Evolutionary conservation across 148 eudicot genomes (phyloP).

Genomic region (Pouteria glomerata): DNA sequence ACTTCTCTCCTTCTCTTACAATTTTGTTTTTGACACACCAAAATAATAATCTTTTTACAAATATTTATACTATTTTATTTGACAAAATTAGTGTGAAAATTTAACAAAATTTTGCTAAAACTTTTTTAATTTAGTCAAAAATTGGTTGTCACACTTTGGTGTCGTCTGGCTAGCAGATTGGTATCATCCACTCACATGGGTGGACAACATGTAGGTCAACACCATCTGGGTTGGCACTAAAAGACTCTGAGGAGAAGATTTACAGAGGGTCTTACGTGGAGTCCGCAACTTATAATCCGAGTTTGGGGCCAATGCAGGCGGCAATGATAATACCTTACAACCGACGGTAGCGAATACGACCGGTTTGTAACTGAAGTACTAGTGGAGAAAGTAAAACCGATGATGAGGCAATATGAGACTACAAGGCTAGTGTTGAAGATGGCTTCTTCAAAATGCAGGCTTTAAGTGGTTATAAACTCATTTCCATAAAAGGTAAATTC

Average conservation of each 20-base stretch:
- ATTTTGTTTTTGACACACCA: too few relatives aligned
- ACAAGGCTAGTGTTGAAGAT: slow-evolving; percentile 50
- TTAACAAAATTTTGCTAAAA: too few relatives aligned
- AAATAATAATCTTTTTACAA: too few relatives aligned
- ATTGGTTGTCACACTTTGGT: too few relatives aligned
- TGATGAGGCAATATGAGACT: slow-evolving; percentile 68
- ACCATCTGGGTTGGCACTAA: slow-evolving; percentile 9
- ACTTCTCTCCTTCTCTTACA: too few relatives aligned
- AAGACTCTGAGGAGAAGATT: slow-evolving; percentile 33
- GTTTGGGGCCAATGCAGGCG: slow-evolving; percentile 82
- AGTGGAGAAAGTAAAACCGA: slow-evolving; percentile 64
- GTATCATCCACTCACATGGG: too few relatives aligned
- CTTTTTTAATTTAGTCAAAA: too few relatives aligned
- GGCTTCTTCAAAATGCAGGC: slow-evolving; percentile 53
- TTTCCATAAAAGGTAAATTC: too few relatives aligned
- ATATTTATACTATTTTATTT: too few relatives aligned
- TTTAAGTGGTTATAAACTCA: slow-evolving; percentile 49
- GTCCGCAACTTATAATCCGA: slow-evolving; percentile 91
- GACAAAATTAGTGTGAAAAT: too few relatives aligned
- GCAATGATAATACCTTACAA: slow-evolving; percentile 55
- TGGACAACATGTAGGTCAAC: too few relatives aligned
- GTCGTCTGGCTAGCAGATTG: too few relatives aligned
- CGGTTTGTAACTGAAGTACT: slow-evolving; percentile 53
- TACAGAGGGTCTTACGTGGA: slow-evolving; percentile 71
- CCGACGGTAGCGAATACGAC: slow-evolving; percentile 43